Conservation (phyloP, 148 eudicot genomes). For the Spergularia marina region DNA sequence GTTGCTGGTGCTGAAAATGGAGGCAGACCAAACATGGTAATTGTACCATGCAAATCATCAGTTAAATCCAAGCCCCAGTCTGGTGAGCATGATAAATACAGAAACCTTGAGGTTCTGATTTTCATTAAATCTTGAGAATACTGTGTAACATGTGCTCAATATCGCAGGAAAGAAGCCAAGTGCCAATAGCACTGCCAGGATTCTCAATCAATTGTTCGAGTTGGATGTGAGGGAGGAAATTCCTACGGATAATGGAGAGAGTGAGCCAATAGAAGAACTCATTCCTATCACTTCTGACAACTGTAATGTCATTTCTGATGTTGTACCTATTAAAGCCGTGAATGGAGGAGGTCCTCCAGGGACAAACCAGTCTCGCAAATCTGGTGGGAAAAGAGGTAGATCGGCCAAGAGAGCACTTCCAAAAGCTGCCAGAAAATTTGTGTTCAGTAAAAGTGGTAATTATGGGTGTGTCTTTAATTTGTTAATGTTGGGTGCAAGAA, state of each 20-base stretch:
- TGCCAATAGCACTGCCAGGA: not conserved
- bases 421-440: slow-evolving; percentile 6
- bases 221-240: not conserved
- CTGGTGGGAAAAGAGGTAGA: slow-evolving; percentile 9
- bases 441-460: slow-evolving; percentile 8
- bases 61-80: slow-evolving; percentile 5
- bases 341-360: not conserved
- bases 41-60: not conserved
- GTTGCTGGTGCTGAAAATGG: not conserved
- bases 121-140: not conserved
- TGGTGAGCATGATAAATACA: slow-evolving; percentile 13
- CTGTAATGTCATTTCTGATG: not conserved
- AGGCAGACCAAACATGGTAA: not conserved
- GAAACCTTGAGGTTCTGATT: not conserved
- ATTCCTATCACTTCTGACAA: not conserved
- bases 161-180: slow-evolving; percentile 9
- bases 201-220: not conserved
- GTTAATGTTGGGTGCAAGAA: not conserved
- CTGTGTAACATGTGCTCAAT: not conserved
- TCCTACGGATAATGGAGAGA: not conserved
- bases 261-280: not conserved
- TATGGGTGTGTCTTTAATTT: not conserved
- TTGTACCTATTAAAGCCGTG: not conserved
- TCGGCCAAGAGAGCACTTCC: not conserved
- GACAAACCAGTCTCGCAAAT: not conserved